Conservation (phyloP, 164 flowering plant genomes). For the Magnolia sinica region DNA sequence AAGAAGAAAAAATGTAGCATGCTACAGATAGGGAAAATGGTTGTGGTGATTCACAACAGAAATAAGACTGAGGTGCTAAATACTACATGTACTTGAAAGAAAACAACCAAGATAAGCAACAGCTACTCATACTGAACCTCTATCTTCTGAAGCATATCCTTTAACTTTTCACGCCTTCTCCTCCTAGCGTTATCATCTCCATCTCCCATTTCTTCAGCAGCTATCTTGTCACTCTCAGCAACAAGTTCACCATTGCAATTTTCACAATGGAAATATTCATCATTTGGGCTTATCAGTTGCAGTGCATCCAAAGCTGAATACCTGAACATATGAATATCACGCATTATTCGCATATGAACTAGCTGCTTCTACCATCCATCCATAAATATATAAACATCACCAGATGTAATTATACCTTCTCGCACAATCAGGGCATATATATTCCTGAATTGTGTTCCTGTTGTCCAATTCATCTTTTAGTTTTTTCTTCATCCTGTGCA, state of each 20-base stretch:
- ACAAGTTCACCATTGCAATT: conserved; percentile 82
- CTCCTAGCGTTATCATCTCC: conserved; percentile 93
- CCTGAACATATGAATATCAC: conserved; percentile 35
- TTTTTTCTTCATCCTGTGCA: conserved; percentile 91
- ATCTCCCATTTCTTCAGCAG: conserved; percentile 80
- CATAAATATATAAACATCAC: conserved; percentile 1
- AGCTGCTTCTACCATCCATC: background rate
- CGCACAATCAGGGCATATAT: conserved; percentile 76
- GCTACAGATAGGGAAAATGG: background rate
- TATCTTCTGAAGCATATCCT: conserved; percentile 76
- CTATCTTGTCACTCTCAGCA: conserved; percentile 87
- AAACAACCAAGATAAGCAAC: background rate
- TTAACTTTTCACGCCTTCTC: conserved; percentile 74
- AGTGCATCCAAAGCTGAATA: conserved; percentile 89
- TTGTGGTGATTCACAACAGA: background rate
- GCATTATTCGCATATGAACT: background rate
- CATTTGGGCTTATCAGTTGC: conserved; percentile 57
- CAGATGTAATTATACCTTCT: conserved; percentile 48
- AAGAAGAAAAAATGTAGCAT: no score
- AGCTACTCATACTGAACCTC: conserved; percentile 45
- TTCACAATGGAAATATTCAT: conserved; percentile 87
- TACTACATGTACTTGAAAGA: background rate
- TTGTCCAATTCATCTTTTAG: conserved; percentile 84
- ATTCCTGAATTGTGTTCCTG: conserved; percentile 91
- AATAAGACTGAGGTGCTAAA: background rate